These are phyloP conservation scores for Zychaea mexicana DNA, from an alignment of 371 early-diverging fungal genomes.

Conservation along the genomic window DNA sequence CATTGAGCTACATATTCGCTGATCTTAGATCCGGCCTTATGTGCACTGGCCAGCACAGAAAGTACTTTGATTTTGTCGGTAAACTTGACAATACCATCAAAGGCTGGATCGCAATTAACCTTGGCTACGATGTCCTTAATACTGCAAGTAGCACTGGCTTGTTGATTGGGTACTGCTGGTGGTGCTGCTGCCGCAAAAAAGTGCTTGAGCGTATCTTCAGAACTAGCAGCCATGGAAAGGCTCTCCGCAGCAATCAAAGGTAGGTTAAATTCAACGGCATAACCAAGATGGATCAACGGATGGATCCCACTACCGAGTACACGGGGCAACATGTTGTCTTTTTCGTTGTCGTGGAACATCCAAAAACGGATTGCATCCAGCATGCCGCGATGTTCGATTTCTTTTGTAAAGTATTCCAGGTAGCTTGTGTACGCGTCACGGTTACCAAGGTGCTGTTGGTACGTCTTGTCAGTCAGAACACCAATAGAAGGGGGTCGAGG, in stretches of 20 bases:
- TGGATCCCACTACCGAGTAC: conserved; percentile 54
- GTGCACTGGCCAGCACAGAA: conserved; percentile 19
- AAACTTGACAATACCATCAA: conserved; percentile 27
- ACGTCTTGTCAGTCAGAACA: conserved; percentile 41
- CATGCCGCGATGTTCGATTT: conserved; percentile 44
- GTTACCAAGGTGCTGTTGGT: conserved; percentile 39
- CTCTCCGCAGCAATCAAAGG: conserved; percentile 57
- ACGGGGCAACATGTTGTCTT: conserved; percentile 31
- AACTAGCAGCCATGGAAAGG: conserved; percentile 53
- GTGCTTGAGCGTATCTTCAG: background rate
- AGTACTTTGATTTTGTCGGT: conserved; percentile 14
- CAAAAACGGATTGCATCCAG: conserved; percentile 44
- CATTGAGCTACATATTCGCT: conserved; percentile 31
- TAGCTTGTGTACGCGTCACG: conserved; percentile 47
- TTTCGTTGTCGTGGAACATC: conserved; percentile 37
- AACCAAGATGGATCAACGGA: conserved; percentile 66
- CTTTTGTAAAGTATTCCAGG: conserved; percentile 43
- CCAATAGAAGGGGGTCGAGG: conserved; percentile 26
- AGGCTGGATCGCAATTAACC: conserved; percentile 19
- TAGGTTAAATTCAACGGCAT: conserved; percentile 64
- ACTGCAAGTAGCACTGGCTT: background rate
- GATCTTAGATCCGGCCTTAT: conserved; percentile 20
- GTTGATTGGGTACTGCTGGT: no score
- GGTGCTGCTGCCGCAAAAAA: no score
- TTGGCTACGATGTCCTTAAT: no score